Evolutionary conservation across 2,329 filamentous ascomycete genomes (phyloP).

Genomic region (Alternaria brassicicola): DNA sequence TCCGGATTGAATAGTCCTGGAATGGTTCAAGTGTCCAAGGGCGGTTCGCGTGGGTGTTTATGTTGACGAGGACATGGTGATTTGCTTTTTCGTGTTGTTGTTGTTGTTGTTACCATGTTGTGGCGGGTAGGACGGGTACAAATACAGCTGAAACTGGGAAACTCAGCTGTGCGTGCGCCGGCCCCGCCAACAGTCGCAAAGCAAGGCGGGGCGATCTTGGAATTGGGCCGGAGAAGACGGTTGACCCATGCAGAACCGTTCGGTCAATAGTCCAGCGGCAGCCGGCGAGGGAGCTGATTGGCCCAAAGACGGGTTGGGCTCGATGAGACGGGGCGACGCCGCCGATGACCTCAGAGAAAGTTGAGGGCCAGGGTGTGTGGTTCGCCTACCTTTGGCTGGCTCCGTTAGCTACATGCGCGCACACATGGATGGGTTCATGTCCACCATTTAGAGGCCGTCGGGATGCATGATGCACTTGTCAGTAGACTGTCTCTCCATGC

Average conservation of each 20-base stretch:
- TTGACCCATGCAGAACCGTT: slow-evolving; percentile 16
- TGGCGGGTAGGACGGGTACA: slow-evolving; percentile 8
- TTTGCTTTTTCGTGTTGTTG: slow-evolving; percentile 13
- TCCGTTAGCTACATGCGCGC: not conserved
- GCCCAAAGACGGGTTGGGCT: not conserved
- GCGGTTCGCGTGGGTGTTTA: slow-evolving; percentile 1
- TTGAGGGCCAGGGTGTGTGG: not conserved
- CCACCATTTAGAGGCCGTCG: not conserved
- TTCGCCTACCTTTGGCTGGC: not conserved
- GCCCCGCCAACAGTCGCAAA: slow-evolving; percentile 9
- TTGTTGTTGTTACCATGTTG: slow-evolving; percentile 7
- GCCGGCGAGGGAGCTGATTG: not conserved
- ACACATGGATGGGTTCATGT: not conserved
- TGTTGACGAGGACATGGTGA: slow-evolving; percentile 9
- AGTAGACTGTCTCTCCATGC: not conserved
- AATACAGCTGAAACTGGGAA: slow-evolving; percentile 14
- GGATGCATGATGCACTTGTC: not conserved
- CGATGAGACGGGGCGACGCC: not conserved
- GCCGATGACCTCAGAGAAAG: slow-evolving; percentile 3
- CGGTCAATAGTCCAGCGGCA: slow-evolving; percentile 4
- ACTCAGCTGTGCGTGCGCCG: slow-evolving; percentile 4
- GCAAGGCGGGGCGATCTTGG: slow-evolving; percentile 15
- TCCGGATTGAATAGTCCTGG: not conserved
- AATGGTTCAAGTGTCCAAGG: not conserved
- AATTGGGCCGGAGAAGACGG: slow-evolving; percentile 10